These are phyloP conservation scores for Handroanthus guayacan DNA, from an alignment of 257 asterid genomes.

Conservation along the genomic window DNA sequence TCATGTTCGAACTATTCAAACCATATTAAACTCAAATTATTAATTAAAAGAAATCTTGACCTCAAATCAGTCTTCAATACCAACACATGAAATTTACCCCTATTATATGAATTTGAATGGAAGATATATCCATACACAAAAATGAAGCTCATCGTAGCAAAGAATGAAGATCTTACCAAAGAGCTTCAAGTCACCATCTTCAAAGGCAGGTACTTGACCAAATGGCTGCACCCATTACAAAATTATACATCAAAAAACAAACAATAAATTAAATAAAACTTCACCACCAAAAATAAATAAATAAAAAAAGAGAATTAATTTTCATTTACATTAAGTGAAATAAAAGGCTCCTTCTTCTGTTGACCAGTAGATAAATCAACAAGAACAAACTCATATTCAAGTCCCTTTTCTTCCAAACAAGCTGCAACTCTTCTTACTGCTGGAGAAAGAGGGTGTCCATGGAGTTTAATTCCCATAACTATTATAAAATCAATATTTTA, in stretches of 20 bases:
- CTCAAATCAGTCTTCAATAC: too few species aligned
- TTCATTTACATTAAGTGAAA: slow-evolving; percentile 19
- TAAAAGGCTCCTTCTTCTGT: slow-evolving; percentile 34
- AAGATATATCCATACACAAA: not conserved
- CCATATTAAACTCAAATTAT: too few species aligned
- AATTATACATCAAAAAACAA: not conserved
- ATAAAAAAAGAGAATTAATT: not conserved
- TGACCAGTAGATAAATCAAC: slow-evolving; percentile 29
- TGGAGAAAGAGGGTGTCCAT: slow-evolving; percentile 34
- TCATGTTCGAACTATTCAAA: too few species aligned
- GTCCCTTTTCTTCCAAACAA: slow-evolving; percentile 32
- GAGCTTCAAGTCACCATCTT: slow-evolving; percentile 40
- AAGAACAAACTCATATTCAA: slow-evolving; percentile 30
- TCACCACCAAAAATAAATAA: not conserved
- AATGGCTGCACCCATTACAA: slow-evolving; percentile 27
- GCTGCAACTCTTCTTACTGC: slow-evolving; percentile 29
- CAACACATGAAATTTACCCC: too few species aligned
- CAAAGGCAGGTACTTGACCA: slow-evolving; percentile 40
- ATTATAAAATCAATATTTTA: not conserved
- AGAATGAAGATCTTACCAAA: slow-evolving; percentile 25
- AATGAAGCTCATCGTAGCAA: not conserved
- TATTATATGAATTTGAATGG: too few species aligned
- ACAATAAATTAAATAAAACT: not conserved
- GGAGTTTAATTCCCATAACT: slow-evolving; percentile 33
- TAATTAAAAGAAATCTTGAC: too few species aligned